Evolutionary conservation across 2,329 filamentous ascomycete genomes (phyloP).

Genomic region (Trichoderma aggressivum): DNA sequence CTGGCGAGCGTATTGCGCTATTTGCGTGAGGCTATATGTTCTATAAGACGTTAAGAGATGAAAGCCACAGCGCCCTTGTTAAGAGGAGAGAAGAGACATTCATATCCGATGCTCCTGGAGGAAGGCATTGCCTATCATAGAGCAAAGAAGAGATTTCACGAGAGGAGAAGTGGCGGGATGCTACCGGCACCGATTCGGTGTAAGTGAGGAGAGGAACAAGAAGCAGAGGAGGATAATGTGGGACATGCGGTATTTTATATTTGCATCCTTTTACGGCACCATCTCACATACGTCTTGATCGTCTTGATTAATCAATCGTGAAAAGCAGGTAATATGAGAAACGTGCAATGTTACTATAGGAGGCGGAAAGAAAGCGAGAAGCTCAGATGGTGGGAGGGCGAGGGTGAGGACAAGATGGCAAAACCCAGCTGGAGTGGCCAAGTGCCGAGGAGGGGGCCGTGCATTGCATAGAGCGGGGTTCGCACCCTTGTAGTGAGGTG

Average conservation of each 20-base stretch:
- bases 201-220: neutral
- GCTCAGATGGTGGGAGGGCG: neutral
- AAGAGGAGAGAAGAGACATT: neutral
- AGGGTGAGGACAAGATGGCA: conserved; percentile 9
- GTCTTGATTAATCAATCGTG: neutral
- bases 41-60: neutral
- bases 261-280: neutral
- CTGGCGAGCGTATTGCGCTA: neutral
- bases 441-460: conserved; percentile 6
- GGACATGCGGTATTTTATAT: conserved; percentile 3
- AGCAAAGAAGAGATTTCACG: neutral
- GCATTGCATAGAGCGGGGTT: conserved; percentile 14
- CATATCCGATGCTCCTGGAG: neutral
- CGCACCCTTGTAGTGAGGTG: conserved; percentile 11
- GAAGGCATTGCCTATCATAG: neutral
- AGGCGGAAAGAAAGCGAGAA: neutral
- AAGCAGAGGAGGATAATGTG: neutral
- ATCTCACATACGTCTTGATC: neutral
- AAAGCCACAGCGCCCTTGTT: neutral
- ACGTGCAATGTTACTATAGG: neutral
- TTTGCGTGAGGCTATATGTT: neutral
- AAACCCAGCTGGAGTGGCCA: neutral
- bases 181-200: neutral
- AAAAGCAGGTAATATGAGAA: neutral
- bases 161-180: neutral